Base-by-base conservation (phyloP, 306 rosid species). In the Dryas alaskensis region DNA sequence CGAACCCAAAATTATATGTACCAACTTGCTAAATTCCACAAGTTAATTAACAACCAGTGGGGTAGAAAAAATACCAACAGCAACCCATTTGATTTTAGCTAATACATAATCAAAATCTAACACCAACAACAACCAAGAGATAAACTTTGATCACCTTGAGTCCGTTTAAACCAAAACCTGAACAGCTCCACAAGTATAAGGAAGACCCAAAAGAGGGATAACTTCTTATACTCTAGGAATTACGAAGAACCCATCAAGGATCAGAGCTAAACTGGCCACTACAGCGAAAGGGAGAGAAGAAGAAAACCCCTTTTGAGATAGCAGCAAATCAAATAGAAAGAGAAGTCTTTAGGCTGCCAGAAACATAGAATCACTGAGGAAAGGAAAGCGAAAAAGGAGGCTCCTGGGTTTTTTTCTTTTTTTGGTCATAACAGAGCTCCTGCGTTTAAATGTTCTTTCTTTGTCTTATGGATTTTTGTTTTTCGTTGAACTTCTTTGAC, bases 201-300 rank as follows among this genome's bases (percentile, higher is more conserved):
- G 37, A 31, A 31, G 37, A 31, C 37, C 37, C 37, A 31, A 31
- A 31, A 31, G 37, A 31, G 37, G 37, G 37, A 51, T 37, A 47
- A 10, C 1, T 52, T 37, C 16, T 12, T 25, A 46, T 59, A 19
- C 37, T 47, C 11, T 17, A 65, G 5, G 59, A 75, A 73, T 77
- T 6, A 67, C 37, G 57, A 61, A 72, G 7, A 78, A 72, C 80
- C 84, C 81, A 75, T 45, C 60, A 83, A 55, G 75, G 73, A 64
- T 76, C 63, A n/a, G 67, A 31, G 74, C 48, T 14, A 46, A 17
- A 61, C 67, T 67, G 6, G 67, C 47, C 55, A 42, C 8, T 72
- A 78, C 17, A 27, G 51, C 70, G 70, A 50, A 12, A 25, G 40
- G 60, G 71, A 5, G 43, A 1, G 45, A 54, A 57, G 77, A 61